These are phyloP conservation scores for Furcasterigmium furcatum DNA, from an alignment of 2,329 filamentous ascomycete species.

Conservation along the genomic window DNA sequence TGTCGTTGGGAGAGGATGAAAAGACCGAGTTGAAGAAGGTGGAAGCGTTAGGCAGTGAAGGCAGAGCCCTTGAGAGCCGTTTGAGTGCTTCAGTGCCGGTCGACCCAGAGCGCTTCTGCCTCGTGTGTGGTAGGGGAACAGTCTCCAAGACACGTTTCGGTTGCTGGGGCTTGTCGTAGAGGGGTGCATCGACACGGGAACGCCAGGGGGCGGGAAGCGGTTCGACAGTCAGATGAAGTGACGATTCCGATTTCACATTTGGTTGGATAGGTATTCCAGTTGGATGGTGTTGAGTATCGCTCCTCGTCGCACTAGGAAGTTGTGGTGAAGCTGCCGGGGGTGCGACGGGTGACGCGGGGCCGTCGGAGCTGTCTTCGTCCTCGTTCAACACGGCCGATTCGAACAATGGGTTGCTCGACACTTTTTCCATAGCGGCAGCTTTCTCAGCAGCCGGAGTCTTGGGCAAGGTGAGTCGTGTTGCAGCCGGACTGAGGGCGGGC, in stretches of 20 bases:
- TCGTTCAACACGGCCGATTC: background rate
- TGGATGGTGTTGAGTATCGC: too few relatives aligned
- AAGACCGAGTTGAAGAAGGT: slow-evolving; percentile 12
- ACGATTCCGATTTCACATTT: too few relatives aligned
- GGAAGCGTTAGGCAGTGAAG: slow-evolving; percentile 36
- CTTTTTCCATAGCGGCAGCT: slow-evolving; percentile 48
- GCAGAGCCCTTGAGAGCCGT: slow-evolving; percentile 52
- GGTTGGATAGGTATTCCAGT: too few relatives aligned
- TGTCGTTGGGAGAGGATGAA: slow-evolving; percentile 10
- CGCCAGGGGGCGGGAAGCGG: slow-evolving; percentile 33
- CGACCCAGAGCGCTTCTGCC: slow-evolving; percentile 50
- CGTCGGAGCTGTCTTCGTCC: slow-evolving; percentile 5
- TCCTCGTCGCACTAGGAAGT: too few relatives aligned
- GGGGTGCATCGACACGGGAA: slow-evolving; percentile 33
- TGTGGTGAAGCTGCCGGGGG: too few relatives aligned
- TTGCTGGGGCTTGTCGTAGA: slow-evolving; percentile 24
- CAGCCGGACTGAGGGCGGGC: slow-evolving; percentile 53
- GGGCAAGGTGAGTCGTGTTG: slow-evolving; percentile 51
- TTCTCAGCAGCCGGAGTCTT: slow-evolving; percentile 57
- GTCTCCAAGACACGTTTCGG: slow-evolving; percentile 36
- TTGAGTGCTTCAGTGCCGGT: slow-evolving; percentile 55
- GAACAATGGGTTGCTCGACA: slow-evolving; percentile 32
- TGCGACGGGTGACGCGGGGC: too few relatives aligned
- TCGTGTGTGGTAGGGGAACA: slow-evolving; percentile 39
- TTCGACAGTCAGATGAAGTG: background rate